Evolutionary conservation across 345 rosid genomes (phyloP), one percentile per base, ranked within the genome.

Genomic region (Eucalyptus regnans): DNA sequence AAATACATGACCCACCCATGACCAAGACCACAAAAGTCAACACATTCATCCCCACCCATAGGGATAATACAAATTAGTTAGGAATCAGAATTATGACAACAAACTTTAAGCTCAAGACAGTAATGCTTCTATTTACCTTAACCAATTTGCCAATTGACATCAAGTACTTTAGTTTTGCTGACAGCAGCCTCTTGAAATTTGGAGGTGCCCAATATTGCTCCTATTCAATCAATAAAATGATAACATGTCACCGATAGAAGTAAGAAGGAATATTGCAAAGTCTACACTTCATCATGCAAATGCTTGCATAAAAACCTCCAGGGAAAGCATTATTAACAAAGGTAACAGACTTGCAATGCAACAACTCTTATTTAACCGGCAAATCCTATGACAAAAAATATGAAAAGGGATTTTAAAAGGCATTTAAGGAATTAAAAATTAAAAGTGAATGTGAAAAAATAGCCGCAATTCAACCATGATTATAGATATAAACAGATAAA

Each of bases 121-220:
- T 27, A 46, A 87, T 33, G n/a, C 33, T n/a, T 37, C 76, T 41
- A 56, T 87, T 90, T 94, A 98, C 99, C 98, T 98, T 98, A 88
- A 95, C 84, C 85, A 98, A 94, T 94, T 95, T 96, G 60, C 99
- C 96, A 79, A 92, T 91, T 64, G 95, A 93, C n/a, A 94, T 94
- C 93, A 97, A 88, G 93, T 93, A 92, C 95, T 96, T 98, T 29
- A 98, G 91, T 93, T 97, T 97, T 88, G 95, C 94, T 16, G 99
- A 97, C 91, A 98, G 93, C 88, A 94, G 86, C 93, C 97, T 95
- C 93, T 95, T 97, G 88, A 98, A 97, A 92, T 98, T 98, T 58
- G 92, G 93, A 84, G 99, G 99, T 90, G 99, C 96, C 95, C 97
- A 94, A 92, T 96, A 98, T 93, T 97, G 97, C 89, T 97, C 99